Conservation (phyloP, 495 filamentous ascomycete species). For the Daldinia loculata region DNA sequence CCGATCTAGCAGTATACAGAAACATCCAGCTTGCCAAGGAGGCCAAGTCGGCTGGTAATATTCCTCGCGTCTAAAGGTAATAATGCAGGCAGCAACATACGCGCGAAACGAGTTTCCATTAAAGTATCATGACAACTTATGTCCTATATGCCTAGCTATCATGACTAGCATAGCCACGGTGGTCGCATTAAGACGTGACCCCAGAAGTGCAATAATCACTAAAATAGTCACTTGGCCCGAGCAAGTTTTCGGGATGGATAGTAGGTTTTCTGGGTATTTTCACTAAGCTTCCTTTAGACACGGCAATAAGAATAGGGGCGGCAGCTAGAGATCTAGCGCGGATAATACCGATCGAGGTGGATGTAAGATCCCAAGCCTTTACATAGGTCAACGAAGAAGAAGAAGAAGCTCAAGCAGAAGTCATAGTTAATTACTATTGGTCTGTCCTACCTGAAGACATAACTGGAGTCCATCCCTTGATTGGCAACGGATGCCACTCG, state of each 20-base stretch:
- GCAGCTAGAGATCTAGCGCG: not conserved
- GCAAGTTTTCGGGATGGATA: not conserved
- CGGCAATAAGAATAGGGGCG: not conserved
- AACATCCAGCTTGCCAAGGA: constrained; percentile 33
- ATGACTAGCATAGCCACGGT: not conserved
- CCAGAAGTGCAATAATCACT: not conserved
- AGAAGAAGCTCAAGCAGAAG: not conserved
- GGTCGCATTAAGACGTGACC: not conserved
- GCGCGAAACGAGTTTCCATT: constrained; percentile 5
- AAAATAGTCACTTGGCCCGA: not conserved
- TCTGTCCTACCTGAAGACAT: not conserved
- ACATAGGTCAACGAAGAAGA: not conserved
- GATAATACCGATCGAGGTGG: not conserved
- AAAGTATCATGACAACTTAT: constrained; percentile 3
- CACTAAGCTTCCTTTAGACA: not conserved
- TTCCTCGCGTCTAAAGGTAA: constrained; percentile 16
- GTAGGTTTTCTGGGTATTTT: constrained; percentile 13
- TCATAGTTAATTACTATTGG: not conserved
- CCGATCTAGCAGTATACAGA: not conserved
- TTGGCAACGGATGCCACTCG: not conserved
- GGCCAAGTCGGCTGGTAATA: constrained; percentile 33
- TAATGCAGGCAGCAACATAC: constrained; percentile 8
- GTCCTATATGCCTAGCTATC: not conserved
- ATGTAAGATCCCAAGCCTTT: not conserved
- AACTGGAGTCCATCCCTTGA: not conserved